phyloP scores from a whole-genome alignment of 495 filamentous ascomycete genomes.

The Neurospora sp. region DNA sequence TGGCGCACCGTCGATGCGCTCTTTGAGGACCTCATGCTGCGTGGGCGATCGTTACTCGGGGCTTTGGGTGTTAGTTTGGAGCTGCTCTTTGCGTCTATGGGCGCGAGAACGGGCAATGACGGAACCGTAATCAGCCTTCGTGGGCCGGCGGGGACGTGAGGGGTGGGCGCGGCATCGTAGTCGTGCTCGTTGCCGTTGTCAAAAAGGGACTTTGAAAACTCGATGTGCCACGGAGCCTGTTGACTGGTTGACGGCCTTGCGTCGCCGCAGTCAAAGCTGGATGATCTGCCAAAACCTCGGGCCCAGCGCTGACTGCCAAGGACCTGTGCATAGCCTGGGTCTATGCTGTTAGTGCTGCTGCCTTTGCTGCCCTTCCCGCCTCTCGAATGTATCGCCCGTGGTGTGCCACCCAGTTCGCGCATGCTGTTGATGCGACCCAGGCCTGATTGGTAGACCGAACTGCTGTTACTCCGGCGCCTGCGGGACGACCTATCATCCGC shows the following conservation, averaged over 20 bases:
- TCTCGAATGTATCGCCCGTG: conserved; percentile 32
- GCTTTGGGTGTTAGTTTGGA: conserved; percentile 17
- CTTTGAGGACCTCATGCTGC: conserved; percentile 54
- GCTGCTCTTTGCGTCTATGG: conserved; percentile 25
- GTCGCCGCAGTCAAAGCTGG: conserved; percentile 67
- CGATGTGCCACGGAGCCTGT: conserved; percentile 31
- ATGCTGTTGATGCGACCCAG: conserved; percentile 55
- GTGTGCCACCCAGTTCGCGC: conserved; percentile 32
- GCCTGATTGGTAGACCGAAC: conserved; percentile 57
- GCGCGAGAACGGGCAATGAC: conserved; percentile 35
- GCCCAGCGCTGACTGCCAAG: conserved; percentile 48
- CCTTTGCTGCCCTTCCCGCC: conserved; percentile 65
- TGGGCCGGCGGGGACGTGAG: conserved; percentile 76
- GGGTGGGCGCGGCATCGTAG: conserved; percentile 80
- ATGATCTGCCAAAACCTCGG: conserved; percentile 51
- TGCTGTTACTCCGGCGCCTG: conserved; percentile 71
- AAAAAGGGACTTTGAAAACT: conserved; percentile 35
- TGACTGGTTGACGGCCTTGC: conserved; percentile 18
- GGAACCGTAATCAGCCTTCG: conserved; percentile 38
- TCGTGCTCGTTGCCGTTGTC: conserved; percentile 32
- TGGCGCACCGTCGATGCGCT: conserved; percentile 37
- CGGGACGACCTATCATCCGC: conserved; percentile 56
- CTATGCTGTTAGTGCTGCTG: conserved; percentile 55
- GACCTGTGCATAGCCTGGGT: conserved; percentile 50
- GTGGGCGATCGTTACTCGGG: conserved; percentile 41